Percentiles rank a stretch among this genome's conserved stretches.
Evolutionary conservation across 192 early-diverging fungal species (phyloP).

Genomic region (Backusella luteola): DNA sequence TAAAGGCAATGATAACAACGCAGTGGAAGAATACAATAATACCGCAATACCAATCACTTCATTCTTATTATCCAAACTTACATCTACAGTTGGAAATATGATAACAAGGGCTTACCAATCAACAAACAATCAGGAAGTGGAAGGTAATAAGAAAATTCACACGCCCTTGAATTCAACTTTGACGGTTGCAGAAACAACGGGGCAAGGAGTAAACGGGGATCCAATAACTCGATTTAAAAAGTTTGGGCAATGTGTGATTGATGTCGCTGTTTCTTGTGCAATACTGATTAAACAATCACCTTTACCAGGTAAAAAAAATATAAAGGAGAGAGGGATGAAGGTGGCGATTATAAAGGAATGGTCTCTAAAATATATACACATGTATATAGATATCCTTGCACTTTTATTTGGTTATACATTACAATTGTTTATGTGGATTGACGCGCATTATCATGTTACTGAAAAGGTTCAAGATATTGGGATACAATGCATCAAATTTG

Average conservation of each 20-base stretch:
- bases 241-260: constrained; percentile 35
- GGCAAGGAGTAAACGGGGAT: constrained; percentile 7
- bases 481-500: constrained; percentile 42
- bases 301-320: constrained; percentile 34
- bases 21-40: background rate
- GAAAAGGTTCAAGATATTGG: constrained; percentile 49
- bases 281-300: constrained; percentile 54
- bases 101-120: constrained; percentile 2
- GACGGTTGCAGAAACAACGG: background rate
- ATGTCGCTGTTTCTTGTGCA: constrained; percentile 41
- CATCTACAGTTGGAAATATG: background rate
- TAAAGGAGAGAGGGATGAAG: too few relatives aligned
- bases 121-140: background rate
- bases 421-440: constrained; percentile 39
- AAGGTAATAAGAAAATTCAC: background rate
- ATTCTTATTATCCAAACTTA: constrained; percentile 43
- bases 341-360: background rate
- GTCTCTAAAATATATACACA: background rate
- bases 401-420: constrained; percentile 38
- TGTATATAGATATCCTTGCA: constrained; percentile 15
- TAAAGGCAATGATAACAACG: background rate
- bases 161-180: constrained; percentile 1
- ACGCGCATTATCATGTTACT: constrained; percentile 47
- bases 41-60: constrained; percentile 34
- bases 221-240: constrained; percentile 15